These are phyloP conservation scores for Syzygium aqueum DNA, from an alignment of 345 rosid genomes.

Conservation along the genomic window DNA sequence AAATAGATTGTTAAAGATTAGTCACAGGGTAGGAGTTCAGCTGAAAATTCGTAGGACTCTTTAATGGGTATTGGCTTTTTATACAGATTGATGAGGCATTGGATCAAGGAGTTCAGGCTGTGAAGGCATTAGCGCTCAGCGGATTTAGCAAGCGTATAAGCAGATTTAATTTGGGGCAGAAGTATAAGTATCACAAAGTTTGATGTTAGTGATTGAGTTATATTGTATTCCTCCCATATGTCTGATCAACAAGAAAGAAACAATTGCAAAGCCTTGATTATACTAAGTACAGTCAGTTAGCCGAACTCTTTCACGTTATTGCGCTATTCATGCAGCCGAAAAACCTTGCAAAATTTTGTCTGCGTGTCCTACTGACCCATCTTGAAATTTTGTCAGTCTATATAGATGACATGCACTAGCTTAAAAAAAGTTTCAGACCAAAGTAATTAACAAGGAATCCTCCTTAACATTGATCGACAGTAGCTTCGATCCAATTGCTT, in stretches of 20 bases:
- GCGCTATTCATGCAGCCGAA: background rate
- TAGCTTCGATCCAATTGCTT: background rate
- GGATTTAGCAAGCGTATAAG: conserved; percentile 53
- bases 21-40: background rate
- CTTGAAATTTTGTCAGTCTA: background rate
- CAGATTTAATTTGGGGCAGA: conserved; percentile 75
- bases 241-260: background rate
- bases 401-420: background rate
- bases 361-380: background rate
- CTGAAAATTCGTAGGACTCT: background rate
- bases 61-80: background rate
- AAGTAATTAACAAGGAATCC: background rate
- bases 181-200: conserved; percentile 68
- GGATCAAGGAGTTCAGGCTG: conserved; percentile 67
- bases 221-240: background rate
- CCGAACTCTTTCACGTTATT: background rate
- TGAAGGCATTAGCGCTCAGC: conserved; percentile 42
- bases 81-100: conserved; percentile 64
- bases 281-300: background rate
- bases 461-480: background rate
- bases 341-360: background rate
- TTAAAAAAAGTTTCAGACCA: background rate
- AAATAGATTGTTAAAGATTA: background rate
- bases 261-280: background rate
- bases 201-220: background rate